Evolutionary conservation across 2,329 filamentous ascomycete genomes (phyloP).

Genomic region (Monilinia vaccinii-corymbosi): DNA sequence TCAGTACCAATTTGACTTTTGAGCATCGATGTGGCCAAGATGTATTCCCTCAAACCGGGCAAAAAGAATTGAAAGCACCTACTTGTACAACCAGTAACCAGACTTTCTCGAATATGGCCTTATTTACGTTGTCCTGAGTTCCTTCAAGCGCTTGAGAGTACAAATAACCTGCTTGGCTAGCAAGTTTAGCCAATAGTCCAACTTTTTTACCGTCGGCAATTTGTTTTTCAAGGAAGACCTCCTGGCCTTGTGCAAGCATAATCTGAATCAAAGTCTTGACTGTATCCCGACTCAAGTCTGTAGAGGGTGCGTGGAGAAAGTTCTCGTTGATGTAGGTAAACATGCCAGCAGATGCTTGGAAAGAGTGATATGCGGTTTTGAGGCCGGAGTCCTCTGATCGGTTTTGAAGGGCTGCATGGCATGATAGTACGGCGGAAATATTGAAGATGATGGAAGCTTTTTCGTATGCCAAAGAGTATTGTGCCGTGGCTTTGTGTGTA

Average conservation of each 20-base stretch:
- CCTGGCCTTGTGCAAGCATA: slow-evolving; percentile 91
- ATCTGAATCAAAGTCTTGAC: slow-evolving; percentile 90
- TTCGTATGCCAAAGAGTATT: slow-evolving; percentile 94
- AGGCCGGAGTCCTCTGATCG: slow-evolving; percentile 84
- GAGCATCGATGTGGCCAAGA: neutral
- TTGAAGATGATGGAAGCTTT: slow-evolving; percentile 99
- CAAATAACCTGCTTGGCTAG: slow-evolving; percentile 80
- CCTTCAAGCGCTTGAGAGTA: slow-evolving; percentile 85
- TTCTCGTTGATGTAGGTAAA: slow-evolving; percentile 99
- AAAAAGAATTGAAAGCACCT: slow-evolving; percentile 24
- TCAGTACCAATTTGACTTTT: slow-evolving; percentile 10
- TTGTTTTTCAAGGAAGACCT: slow-evolving; percentile 96
- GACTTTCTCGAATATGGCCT: slow-evolving; percentile 86
- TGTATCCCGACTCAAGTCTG: slow-evolving; percentile 90
- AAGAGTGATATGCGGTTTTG: slow-evolving; percentile 96
- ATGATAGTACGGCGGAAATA: slow-evolving; percentile 92
- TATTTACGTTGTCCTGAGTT: slow-evolving; percentile 84
- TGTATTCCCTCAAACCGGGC: neutral
- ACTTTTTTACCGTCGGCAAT: slow-evolving; percentile 87
- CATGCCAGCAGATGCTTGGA: slow-evolving; percentile 97
- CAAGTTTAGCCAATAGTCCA: slow-evolving; percentile 82
- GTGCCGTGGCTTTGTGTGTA: slow-evolving; percentile 92
- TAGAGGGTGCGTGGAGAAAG: slow-evolving; percentile 92
- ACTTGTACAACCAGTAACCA: slow-evolving; percentile 81
- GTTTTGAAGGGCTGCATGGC: slow-evolving; percentile 88